Evolutionary conservation across 169 alveolate species (phyloP).

Genomic region (Cryptosporidium andersoni): DNA sequence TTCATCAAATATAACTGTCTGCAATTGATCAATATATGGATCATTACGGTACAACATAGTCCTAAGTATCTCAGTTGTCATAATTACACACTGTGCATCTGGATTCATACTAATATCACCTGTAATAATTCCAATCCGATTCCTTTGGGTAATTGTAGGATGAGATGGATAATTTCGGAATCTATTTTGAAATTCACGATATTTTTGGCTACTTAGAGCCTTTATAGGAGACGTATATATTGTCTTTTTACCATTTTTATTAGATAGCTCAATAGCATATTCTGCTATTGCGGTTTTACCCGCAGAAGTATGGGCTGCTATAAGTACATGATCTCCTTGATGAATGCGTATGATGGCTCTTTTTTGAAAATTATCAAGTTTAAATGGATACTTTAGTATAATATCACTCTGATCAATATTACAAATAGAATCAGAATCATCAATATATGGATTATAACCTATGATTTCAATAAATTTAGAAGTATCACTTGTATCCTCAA

Average conservation of each 20-base stretch:
- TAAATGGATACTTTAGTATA: constrained; percentile 90
- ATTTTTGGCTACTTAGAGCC: constrained; percentile 98
- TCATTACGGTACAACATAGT: constrained; percentile 89
- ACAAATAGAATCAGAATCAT: neutral
- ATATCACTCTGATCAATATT: constrained; percentile 20
- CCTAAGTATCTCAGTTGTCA: constrained; percentile 98
- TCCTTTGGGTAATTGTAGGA: constrained; percentile 67
- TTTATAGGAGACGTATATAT: constrained; percentile 98
- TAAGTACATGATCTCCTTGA: constrained; percentile 92
- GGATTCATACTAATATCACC: constrained; percentile 98
- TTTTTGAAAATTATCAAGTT: constrained; percentile 95
- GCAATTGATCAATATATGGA: constrained; percentile 86
- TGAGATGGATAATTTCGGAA: constrained; percentile 75
- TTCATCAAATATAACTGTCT: constrained; percentile 98
- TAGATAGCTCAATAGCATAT: constrained; percentile 96
- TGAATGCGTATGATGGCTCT: constrained; percentile 92
- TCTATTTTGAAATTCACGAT: constrained; percentile 87
- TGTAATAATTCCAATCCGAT: constrained; percentile 94
- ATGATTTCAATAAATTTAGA: constrained; percentile 2
- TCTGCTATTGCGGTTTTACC: constrained; percentile 98
- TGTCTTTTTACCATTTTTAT: constrained; percentile 90
- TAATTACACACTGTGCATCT: constrained; percentile 93
- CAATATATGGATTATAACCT: constrained; percentile 31
- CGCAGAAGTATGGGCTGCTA: constrained; percentile 99
- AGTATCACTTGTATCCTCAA: constrained; percentile 17